Base-by-base conservation (phyloP, 352 stramenopile species). In the Phytophthora palmivora region DNA sequence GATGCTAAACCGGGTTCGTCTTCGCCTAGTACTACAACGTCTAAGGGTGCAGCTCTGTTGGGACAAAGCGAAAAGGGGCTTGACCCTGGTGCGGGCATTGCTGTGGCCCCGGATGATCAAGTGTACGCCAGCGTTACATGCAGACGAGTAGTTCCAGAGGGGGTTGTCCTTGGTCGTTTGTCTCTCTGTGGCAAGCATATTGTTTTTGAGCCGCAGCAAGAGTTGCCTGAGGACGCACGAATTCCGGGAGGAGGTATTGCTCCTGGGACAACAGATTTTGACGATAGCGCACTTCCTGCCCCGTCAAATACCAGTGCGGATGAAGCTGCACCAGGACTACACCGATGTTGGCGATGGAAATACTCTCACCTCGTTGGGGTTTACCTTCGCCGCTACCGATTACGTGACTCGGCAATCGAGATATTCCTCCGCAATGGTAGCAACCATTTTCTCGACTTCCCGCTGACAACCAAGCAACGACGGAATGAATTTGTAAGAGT, bases 401-500 rank as follows among this genome's bases (percentile, higher is more conserved):
- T 96, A 28, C 76, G 85, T 3, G 87, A 95, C 57, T 96, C 87
- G 4, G 87, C 84, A 2, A 71, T 96, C 38, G 88, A 96, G 48
- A 55, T 96, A 22, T 96, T 96, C 44, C 45, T 96, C 1, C 76
- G 70, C 19, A 91, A 95, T 54, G 86, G 88, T 0, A 89, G 63
- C 28, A 91, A 72, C 28, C 84, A 94, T 33, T 96, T 96, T 30
- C 44, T 96, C 14, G 87, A 96, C 32, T 93, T 95, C 21, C 83
- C 88, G 0, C 64, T 82, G 24, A 75, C 79, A 7, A 86, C 75
- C 7, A 88, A 82, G 45, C 72, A 88, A 16, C 81, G 90, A n/a
- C 88, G 87, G 11, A 92, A 96, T 54, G 84, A 96, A 32, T 63
- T 92, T 9, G 76, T 82, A 9, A 66, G 82, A 4, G 60, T 94